Evolutionary conservation across 371 early-diverging fungal species (phyloP).

Genomic region (Mycotypha africana): DNA sequence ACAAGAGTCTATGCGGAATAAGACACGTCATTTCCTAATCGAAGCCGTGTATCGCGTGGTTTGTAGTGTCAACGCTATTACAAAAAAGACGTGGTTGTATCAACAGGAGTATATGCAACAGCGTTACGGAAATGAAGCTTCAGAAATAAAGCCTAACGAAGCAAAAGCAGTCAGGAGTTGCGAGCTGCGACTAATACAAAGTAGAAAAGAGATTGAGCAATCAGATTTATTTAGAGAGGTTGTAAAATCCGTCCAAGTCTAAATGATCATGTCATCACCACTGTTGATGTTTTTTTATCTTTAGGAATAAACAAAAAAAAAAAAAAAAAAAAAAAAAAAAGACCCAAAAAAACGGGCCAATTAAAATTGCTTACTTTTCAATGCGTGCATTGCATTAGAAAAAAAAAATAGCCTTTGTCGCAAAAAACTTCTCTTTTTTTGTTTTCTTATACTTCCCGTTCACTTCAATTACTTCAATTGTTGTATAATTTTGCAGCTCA

Average conservation of each 20-base stretch:
- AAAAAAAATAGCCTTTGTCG: too few relatives aligned
- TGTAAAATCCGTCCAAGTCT: background rate
- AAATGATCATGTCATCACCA: too few relatives aligned
- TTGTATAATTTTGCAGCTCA: too few relatives aligned
- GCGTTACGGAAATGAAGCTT: slow-evolving; percentile 11
- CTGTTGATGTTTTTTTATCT: too few relatives aligned
- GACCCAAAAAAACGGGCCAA: too few relatives aligned
- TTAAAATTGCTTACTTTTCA: too few relatives aligned
- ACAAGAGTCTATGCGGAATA: slow-evolving; percentile 14
- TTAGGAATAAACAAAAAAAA: too few relatives aligned
- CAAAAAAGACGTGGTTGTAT: slow-evolving; percentile 52
- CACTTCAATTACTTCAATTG: too few relatives aligned
- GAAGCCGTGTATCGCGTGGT: slow-evolving; percentile 55
- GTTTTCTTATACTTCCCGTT: too few relatives aligned
- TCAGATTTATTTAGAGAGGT: slow-evolving; percentile 35
- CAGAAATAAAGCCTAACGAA: slow-evolving; percentile 25
- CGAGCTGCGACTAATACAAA: slow-evolving; percentile 62
- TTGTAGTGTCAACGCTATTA: slow-evolving; percentile 68
- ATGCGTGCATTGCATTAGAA: too few relatives aligned
- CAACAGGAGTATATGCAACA: slow-evolving; percentile 23
- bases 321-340: too few relatives aligned
- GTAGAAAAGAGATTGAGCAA: slow-evolving; percentile 57
- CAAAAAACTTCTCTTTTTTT: too few relatives aligned
- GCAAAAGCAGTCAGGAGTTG: slow-evolving; percentile 44
- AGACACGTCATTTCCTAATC: slow-evolving; percentile 7